Conservation (phyloP, 2,329 filamentous ascomycete genomes). For the Cucurbitaria berberidis region DNA sequence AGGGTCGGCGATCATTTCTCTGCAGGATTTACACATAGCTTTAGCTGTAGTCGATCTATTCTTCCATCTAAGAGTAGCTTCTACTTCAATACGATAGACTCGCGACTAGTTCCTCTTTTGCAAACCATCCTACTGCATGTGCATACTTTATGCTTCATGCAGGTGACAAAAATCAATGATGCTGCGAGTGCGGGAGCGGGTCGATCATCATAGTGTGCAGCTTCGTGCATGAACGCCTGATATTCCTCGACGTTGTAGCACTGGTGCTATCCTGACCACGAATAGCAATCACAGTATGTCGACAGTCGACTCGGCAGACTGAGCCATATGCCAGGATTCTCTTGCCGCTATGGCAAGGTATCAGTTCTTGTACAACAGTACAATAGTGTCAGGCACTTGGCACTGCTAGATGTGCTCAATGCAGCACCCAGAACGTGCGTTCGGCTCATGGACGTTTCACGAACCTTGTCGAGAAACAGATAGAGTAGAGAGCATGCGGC, state of each 20-base stretch:
- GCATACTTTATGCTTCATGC: not conserved
- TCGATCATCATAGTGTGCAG: conserved; percentile 24
- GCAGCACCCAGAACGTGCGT: not conserved
- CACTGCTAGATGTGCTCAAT: not conserved
- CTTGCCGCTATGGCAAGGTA: not conserved
- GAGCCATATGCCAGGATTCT: not conserved
- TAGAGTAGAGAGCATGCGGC: not conserved
- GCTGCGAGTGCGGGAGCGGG: conserved; percentile 28
- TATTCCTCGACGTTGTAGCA: not conserved
- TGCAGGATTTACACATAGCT: not conserved
- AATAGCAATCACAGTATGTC: not conserved
- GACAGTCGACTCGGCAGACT: not conserved
- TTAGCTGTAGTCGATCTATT: not conserved
- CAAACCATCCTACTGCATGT: not conserved
- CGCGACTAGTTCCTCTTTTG: not conserved
- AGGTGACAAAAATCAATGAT: conserved; percentile 6
- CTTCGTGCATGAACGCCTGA: conserved; percentile 19
- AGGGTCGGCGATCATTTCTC: not conserved
- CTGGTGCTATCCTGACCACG: not conserved
- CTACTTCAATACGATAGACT: not conserved
- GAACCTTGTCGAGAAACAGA: not conserved
- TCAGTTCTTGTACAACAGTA: not conserved
- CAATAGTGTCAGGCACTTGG: not conserved
- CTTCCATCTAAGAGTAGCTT: not conserved
- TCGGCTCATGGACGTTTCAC: not conserved